Conservation (phyloP, 768 basidiomycete genomes). For the Xanthoconium purpureum region DNA sequence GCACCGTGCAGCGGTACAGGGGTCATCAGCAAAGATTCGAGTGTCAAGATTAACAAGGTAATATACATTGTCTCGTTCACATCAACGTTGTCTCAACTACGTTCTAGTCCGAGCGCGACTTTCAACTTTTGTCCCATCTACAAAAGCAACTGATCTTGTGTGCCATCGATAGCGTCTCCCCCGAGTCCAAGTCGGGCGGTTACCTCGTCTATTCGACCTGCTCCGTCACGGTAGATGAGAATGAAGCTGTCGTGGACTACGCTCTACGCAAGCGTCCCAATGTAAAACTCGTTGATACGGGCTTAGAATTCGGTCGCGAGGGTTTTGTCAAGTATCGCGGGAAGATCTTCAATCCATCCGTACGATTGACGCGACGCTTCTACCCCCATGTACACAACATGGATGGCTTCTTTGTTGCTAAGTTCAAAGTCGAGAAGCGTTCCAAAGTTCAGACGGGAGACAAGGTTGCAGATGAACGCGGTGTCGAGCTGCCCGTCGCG, state of each 20-base stretch:
- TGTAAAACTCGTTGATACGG: conserved; percentile 87
- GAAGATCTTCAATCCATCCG: conserved; percentile 77
- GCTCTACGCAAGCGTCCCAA: conserved; percentile 93
- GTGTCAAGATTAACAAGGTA: conserved; percentile 98
- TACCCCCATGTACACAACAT: conserved; percentile 99
- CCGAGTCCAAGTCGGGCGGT: conserved; percentile 88
- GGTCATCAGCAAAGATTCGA: conserved; percentile 95
- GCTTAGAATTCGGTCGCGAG: conserved; percentile 88
- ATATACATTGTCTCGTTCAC: conserved; percentile 4
- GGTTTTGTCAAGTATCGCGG: conserved; percentile 91
- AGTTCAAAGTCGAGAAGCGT: conserved; percentile 91
- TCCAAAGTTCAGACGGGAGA: conserved; percentile 43
- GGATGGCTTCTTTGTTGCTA: conserved; percentile 99
- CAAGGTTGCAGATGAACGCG: conserved; percentile 20
- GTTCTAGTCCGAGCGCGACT: conserved; percentile 86
- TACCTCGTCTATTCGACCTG: conserved; percentile 98
- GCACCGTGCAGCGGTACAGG: conserved; percentile 98
- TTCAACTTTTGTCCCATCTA: conserved; percentile 91
- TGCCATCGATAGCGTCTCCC: conserved; percentile 92
- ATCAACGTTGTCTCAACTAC: conserved; percentile 1
- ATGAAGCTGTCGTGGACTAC: conserved; percentile 97
- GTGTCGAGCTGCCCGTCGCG: conserved; percentile 25
- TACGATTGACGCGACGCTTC: conserved; percentile 83
- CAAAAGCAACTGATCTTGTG: conserved; percentile 98
- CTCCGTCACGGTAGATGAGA: conserved; percentile 96